Evolutionary conservation across 106 monocot genomes (phyloP), one percentile per base, ranked within the genome.

Genomic region (Dendrobium nobile): DNA sequence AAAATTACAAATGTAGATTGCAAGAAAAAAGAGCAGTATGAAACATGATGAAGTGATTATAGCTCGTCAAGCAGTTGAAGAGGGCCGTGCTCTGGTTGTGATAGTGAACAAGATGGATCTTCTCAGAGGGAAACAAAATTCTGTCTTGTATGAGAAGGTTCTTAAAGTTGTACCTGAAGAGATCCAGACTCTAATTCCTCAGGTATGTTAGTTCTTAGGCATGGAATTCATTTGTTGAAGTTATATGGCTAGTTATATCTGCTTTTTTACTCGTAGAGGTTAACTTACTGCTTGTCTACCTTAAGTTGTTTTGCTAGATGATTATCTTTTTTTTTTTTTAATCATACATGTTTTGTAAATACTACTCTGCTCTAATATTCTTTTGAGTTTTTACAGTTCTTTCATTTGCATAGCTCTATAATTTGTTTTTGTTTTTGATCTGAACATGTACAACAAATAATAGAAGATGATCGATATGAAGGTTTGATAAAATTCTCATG

Each of bases 91-190:
- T 51, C 86, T 95, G 17, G 90, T 99, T 75, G 91, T 99, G 59
- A 87, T 99, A 82, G 99, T 99, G 64, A 99, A 99, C 84, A 99
- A 99, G 88, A 99, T 99, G 95, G 99, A 99, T 87, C 84, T 93
- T 67, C 90, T 99, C 48, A 89, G 88, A 79, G 84, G 84, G 45
- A 84, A 83, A 72, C 77, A 84, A 40, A 94, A 87, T 76, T 82
- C 78, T 28, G 41, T 40, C 9, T 73, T 88, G 41, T 77, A 82
- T 78, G 90, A 95, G 73, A 92, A 87, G 78, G 91, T 99, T 47
- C 84, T 93, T 27, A 78, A 93, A 7, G 86, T 77, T 65, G 95
- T 99, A 83, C 95, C 95, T 75, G 78, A 84, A 79, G 93, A 99
- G 88, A 91, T 99, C 27, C 95, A 95, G 84, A 85, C 87, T 54